These are phyloP conservation scores for Oryza nivara DNA, from an alignment of 176 grass and related monocot species.

Conservation along the genomic window DNA sequence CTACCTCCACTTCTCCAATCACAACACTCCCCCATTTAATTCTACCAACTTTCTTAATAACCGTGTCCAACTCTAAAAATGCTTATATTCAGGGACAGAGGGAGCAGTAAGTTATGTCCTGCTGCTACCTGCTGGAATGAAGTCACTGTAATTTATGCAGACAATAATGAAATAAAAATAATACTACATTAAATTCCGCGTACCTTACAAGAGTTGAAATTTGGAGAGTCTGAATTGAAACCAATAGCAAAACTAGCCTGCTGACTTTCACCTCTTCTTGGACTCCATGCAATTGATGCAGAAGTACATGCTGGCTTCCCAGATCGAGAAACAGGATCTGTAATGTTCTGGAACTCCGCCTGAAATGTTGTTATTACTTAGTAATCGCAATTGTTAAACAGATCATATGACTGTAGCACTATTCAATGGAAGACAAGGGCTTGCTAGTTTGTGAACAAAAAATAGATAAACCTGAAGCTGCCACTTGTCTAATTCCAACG, in stretches of 20 bases:
- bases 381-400: slow-evolving; percentile 20
- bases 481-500: slow-evolving; percentile 92
- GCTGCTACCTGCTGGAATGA: not conserved
- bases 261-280: slow-evolving; percentile 59
- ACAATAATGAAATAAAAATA: not conserved
- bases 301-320: slow-evolving; percentile 69
- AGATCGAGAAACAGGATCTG: slow-evolving; percentile 67
- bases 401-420: slow-evolving; percentile 3
- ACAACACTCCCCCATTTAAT: too few species aligned
- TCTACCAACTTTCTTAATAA: too few species aligned
- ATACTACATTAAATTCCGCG: slow-evolving; percentile 22
- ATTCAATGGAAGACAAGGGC: slow-evolving; percentile 2
- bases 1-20: too few species aligned
- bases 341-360: slow-evolving; percentile 92
- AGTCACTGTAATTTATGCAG: slow-evolving; percentile 15
- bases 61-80: too few species aligned
- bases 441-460: slow-evolving; percentile 19
- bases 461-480: slow-evolving; percentile 87
- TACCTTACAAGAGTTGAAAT: slow-evolving; percentile 92
- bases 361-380: slow-evolving; percentile 42
- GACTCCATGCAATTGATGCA: slow-evolving; percentile 85
- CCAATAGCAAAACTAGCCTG: slow-evolving; percentile 86
- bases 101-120: not conserved
- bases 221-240: slow-evolving; percentile 82
- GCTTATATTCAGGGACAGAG: too few species aligned